These are phyloP conservation scores for Zymoseptoria tritici DNA, from an alignment of 2,329 filamentous ascomycete species.

Conservation along the genomic window DNA sequence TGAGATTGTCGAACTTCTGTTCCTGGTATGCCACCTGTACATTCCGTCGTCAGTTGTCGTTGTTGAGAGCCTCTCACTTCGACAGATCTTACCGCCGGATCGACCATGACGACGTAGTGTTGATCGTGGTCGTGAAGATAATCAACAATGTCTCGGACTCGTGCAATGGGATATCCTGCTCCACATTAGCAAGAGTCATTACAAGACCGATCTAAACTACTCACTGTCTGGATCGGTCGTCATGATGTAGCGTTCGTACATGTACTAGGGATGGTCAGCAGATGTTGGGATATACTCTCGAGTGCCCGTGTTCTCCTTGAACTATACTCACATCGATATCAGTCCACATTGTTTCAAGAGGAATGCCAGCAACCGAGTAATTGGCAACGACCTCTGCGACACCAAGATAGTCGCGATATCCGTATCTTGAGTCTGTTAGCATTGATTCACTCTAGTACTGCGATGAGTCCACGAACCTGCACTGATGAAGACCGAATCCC, in stretches of 20 bases:
- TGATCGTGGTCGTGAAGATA: slow-evolving; percentile 42
- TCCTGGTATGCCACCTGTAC: slow-evolving; percentile 29
- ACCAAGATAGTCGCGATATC: not conserved
- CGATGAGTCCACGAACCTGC: slow-evolving; percentile 32
- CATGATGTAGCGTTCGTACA: slow-evolving; percentile 48
- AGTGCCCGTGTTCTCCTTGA: not conserved
- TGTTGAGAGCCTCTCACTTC: not conserved
- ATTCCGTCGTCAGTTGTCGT: not conserved
- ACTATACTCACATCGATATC: slow-evolving; percentile 30
- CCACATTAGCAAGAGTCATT: slow-evolving; percentile 51
- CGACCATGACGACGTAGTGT: slow-evolving; percentile 58
- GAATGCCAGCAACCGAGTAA: slow-evolving; percentile 58
- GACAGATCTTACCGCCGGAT: slow-evolving; percentile 49
- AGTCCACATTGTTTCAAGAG: slow-evolving; percentile 67
- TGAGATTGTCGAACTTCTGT: slow-evolving; percentile 14
- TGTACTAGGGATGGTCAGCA: slow-evolving; percentile 16
- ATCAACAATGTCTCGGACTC: slow-evolving; percentile 55
- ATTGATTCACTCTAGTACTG: slow-evolving; percentile 45
- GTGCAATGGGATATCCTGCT: slow-evolving; percentile 65
- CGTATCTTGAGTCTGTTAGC: not conserved
- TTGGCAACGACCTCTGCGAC: slow-evolving; percentile 55
- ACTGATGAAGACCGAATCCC: slow-evolving; percentile 46
- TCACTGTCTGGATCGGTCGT: slow-evolving; percentile 52
- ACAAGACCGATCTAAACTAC: not conserved
- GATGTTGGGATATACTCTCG: not conserved